Evolutionary conservation across 805 yeast species (phyloP).

Genomic region (Saccharomycodes ludwigii): DNA sequence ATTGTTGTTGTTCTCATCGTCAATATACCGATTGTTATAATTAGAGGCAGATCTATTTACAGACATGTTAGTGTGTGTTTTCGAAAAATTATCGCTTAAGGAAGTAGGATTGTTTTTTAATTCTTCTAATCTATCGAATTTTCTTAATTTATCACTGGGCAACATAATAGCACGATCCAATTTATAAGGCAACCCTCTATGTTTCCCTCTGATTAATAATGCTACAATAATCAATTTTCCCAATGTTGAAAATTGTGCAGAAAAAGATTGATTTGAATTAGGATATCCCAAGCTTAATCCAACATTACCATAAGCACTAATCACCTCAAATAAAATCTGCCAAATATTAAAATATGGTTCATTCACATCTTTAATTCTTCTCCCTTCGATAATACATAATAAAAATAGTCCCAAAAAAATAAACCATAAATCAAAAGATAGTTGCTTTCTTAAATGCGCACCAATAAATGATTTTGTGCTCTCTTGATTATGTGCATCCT

Average conservation of each 20-base stretch:
- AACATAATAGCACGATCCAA: constrained; percentile 89
- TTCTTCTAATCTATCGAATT: constrained; percentile 48
- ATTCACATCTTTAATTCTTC: constrained; percentile 34
- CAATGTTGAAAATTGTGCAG: constrained; percentile 55
- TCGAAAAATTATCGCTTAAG: too few relatives aligned
- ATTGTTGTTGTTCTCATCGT: neutral
- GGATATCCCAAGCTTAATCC: constrained; percentile 87
- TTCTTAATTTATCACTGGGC: constrained; percentile 54
- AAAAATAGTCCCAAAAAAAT: constrained; percentile 75
- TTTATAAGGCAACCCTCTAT: constrained; percentile 89
- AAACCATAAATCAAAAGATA: constrained; percentile 93
- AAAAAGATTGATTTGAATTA: constrained; percentile 49
- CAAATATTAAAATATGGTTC: constrained; percentile 51
- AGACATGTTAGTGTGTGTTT: too few relatives aligned
- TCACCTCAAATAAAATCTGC: constrained; percentile 70
- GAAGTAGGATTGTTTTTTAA: too few relatives aligned
- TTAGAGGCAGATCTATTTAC: neutral
- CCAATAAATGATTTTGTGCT: constrained; percentile 54
- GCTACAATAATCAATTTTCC: constrained; percentile 80
- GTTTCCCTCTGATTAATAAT: constrained; percentile 89
- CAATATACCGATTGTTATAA: neutral
- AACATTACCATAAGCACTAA: constrained; percentile 94
- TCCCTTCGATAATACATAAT: constrained; percentile 77
- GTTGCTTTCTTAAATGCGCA: constrained; percentile 79
- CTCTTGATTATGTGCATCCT: constrained; percentile 19